Conservation (phyloP, 176 grass and related monocot species). For the Lolium perenne region DNA sequence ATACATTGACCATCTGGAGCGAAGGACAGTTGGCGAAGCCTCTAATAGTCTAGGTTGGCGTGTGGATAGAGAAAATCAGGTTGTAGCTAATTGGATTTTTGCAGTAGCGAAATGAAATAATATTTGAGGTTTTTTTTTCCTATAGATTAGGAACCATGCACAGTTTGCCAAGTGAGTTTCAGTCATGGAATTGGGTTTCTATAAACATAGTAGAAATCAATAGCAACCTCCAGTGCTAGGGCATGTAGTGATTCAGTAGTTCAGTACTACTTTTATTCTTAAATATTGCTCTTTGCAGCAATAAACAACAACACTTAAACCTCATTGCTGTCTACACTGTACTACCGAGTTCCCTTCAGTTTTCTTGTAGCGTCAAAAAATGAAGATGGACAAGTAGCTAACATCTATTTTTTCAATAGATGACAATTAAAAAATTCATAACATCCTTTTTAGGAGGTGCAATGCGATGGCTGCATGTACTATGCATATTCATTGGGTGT, state of each 20-base stretch:
- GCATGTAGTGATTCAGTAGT: not conserved
- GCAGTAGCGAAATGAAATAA: not conserved
- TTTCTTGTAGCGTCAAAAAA: too few relatives aligned
- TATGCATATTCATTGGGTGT: too few relatives aligned
- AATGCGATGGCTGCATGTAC: too few relatives aligned
- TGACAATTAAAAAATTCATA: too few relatives aligned
- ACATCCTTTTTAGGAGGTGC: too few relatives aligned
- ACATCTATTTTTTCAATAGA: too few relatives aligned
- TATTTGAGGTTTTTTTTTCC: not conserved
- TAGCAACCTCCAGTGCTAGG: not conserved
- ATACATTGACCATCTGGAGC: too few relatives aligned
- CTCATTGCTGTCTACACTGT: not conserved
- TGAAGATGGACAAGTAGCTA: too few relatives aligned
- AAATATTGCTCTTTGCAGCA: not conserved
- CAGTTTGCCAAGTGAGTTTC: not conserved
- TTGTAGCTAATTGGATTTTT: not conserved
- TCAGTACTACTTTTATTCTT: not conserved
- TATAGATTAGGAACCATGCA: not conserved
- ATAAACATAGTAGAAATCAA: not conserved
- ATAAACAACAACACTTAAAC: not conserved
- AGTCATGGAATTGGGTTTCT: not conserved
- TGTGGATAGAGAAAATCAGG: not conserved
- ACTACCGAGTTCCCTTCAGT: not conserved
- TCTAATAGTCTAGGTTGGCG: not conserved
- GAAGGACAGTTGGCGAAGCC: not conserved